Conservation (phyloP, 2,329 filamentous ascomycete species). For the Ilyonectria mors-panacis region DNA sequence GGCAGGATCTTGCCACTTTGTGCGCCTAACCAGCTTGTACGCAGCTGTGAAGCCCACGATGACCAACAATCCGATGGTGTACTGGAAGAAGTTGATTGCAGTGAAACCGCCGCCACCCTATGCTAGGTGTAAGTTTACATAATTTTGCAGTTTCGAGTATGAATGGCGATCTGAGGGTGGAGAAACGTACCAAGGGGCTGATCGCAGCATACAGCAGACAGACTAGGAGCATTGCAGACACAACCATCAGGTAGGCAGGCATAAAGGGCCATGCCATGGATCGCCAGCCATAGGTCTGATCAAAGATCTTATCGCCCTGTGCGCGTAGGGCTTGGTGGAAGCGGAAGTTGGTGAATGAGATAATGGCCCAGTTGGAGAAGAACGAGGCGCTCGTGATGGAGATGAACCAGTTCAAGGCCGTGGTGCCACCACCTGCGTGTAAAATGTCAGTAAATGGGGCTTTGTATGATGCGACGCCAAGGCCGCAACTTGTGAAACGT, state of each 20-base stretch:
- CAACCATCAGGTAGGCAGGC: slow-evolving; percentile 17
- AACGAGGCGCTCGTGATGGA: slow-evolving; percentile 32
- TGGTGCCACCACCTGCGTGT: slow-evolving; percentile 14
- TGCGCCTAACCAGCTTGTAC: slow-evolving; percentile 24
- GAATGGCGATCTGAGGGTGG: not conserved
- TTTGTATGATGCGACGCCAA: not conserved
- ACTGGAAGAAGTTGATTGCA: slow-evolving; percentile 29
- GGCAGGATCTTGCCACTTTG: slow-evolving; percentile 14
- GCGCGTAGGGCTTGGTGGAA: slow-evolving; percentile 26
- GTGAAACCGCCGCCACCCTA: slow-evolving; percentile 17
- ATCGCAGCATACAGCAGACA: slow-evolving; percentile 20
- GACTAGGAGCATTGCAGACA: slow-evolving; percentile 17
- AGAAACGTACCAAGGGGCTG: slow-evolving; percentile 20
- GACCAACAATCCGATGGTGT: slow-evolving; percentile 24
- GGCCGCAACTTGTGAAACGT: not conserved
- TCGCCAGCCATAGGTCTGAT: slow-evolving; percentile 23
- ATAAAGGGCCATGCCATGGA: slow-evolving; percentile 24
- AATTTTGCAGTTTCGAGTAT: not conserved
- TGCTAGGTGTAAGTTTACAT: not conserved
- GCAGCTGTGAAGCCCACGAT: slow-evolving; percentile 15
- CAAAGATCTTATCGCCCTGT: slow-evolving; percentile 23
- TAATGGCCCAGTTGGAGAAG: slow-evolving; percentile 32
- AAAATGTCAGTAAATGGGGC: not conserved
- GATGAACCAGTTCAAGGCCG: slow-evolving; percentile 29
- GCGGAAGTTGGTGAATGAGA: slow-evolving; percentile 22